Percentiles rank a stretch among this genome's conserved stretches.
Conservation (phyloP, 2,329 filamentous ascomycete genomes). For the Ampelomyces quisqualis region DNA sequence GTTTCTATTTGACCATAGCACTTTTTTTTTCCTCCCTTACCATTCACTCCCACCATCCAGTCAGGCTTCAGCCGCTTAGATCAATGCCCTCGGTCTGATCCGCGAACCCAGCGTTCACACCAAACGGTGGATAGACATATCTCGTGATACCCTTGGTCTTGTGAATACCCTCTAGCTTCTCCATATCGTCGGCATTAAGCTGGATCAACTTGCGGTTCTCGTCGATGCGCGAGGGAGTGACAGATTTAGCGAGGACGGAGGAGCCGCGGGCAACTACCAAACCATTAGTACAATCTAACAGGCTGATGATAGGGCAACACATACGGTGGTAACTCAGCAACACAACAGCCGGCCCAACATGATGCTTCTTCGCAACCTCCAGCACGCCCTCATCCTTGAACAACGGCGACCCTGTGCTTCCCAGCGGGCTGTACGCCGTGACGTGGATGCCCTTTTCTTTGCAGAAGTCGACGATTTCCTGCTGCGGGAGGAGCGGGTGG, state of each 20-base stretch:
- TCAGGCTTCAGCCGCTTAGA: conserved; percentile 40
- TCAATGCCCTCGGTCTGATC: conserved; percentile 48
- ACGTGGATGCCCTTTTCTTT: conserved; percentile 67
- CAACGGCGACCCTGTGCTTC: conserved; percentile 52
- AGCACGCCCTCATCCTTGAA: conserved; percentile 51
- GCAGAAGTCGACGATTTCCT: conserved; percentile 70
- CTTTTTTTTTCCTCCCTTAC: conserved; percentile 10
- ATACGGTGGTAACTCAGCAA: conserved; percentile 72
- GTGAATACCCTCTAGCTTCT: conserved; percentile 49
- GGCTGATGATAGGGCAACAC: conserved; percentile 26
- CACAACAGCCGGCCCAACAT: conserved; percentile 55
- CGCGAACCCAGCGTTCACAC: conserved; percentile 52
- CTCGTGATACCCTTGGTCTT: conserved; percentile 51
- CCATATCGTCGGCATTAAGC: conserved; percentile 64
- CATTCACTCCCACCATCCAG: conserved; percentile 8
- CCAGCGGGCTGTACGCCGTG: conserved; percentile 64
- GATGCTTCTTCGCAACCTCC: conserved; percentile 53
- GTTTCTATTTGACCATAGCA: neutral
- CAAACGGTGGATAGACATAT: conserved; percentile 53
- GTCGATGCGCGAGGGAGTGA: conserved; percentile 67
- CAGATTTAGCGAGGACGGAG: conserved; percentile 73
- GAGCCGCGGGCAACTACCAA: conserved; percentile 63
- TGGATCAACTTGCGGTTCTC: conserved; percentile 68
- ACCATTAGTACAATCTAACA: neutral
- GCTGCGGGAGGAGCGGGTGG: conserved; percentile 69